phyloP scores from a whole-genome alignment of 305 asterid genomes.

The Solanum hybrid region DNA sequence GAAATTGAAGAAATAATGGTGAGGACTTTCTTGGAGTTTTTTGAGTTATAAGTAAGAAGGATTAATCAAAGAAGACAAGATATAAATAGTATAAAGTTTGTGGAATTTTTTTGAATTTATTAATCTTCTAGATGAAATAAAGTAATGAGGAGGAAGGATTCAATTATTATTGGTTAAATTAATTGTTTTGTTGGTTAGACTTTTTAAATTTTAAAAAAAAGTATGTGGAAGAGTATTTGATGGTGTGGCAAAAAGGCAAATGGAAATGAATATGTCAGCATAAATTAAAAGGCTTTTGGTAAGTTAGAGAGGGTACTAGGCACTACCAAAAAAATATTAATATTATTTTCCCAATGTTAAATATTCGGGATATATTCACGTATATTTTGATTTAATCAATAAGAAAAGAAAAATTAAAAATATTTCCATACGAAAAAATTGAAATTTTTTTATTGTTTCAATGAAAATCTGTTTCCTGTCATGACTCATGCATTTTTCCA shows the following conservation, averaged over 20 bases:
- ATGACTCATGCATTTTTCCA: not conserved
- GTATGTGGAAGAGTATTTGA: not conserved
- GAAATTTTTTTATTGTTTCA: not conserved
- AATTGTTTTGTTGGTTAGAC: not conserved
- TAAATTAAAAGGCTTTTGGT: not conserved
- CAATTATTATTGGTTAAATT: not conserved
- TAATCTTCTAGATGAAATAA: slow-evolving; percentile 1
- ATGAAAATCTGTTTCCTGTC: not conserved
- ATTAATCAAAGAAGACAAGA: not conserved
- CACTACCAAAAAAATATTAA: not conserved
- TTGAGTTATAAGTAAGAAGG: not conserved
- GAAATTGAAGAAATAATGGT: not conserved
- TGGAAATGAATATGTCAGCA: not conserved
- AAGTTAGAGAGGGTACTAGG: not conserved
- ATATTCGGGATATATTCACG: no score
- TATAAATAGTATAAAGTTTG: not conserved
- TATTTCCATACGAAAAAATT: not conserved
- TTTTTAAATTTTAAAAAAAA: no score
- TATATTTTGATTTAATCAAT: not conserved
- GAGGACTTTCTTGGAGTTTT: not conserved
- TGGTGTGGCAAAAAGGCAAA: not conserved
- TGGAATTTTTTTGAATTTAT: not conserved
- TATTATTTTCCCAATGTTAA: not conserved
- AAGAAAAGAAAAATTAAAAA: not conserved
- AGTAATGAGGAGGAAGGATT: not conserved